phyloP scores from a whole-genome alignment of 805 yeast species.

The Pichia occidentalis region DNA sequence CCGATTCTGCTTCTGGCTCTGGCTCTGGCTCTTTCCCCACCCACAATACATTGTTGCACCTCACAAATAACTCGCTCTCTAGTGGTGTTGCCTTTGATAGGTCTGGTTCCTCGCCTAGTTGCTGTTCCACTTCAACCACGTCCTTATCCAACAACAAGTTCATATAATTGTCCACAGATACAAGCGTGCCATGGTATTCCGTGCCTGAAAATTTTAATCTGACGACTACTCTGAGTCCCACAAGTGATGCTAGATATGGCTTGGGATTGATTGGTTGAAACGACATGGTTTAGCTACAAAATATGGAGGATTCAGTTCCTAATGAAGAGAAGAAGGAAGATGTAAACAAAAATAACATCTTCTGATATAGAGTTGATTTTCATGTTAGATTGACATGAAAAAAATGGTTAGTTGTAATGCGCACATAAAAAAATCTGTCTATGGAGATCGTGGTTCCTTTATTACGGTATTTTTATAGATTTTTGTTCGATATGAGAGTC shows the following conservation, averaged over 20 bases:
- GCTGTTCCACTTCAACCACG: slow-evolving; percentile 40
- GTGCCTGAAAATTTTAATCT: slow-evolving; percentile 86
- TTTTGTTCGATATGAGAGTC: too few species aligned
- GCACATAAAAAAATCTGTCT: background rate
- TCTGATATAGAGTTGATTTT: too few species aligned
- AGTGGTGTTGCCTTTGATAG: slow-evolving; percentile 33
- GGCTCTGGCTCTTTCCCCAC: slow-evolving; percentile 37
- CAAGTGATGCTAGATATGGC: slow-evolving; percentile 75
- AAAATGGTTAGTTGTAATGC: background rate
- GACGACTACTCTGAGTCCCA: slow-evolving; percentile 65
- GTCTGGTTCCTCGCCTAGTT: slow-evolving; percentile 36
- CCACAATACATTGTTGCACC: slow-evolving; percentile 89
- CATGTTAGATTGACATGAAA: background rate
- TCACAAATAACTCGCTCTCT: slow-evolving; percentile 60
- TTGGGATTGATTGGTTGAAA: slow-evolving; percentile 77
- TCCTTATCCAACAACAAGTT: slow-evolving; percentile 67
- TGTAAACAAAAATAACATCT: too few species aligned
- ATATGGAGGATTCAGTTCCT: background rate
- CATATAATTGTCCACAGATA: slow-evolving; percentile 88
- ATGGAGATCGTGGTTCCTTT: background rate
- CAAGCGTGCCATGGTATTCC: slow-evolving; percentile 73
- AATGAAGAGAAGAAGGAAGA: background rate
- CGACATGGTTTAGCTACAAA: slow-evolving; percentile 22
- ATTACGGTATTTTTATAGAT: too few species aligned
- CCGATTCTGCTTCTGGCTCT: too few species aligned